Evolutionary conservation across 78 protist genomes (phyloP).

Genomic region (Dictyostelium discoideum): DNA sequence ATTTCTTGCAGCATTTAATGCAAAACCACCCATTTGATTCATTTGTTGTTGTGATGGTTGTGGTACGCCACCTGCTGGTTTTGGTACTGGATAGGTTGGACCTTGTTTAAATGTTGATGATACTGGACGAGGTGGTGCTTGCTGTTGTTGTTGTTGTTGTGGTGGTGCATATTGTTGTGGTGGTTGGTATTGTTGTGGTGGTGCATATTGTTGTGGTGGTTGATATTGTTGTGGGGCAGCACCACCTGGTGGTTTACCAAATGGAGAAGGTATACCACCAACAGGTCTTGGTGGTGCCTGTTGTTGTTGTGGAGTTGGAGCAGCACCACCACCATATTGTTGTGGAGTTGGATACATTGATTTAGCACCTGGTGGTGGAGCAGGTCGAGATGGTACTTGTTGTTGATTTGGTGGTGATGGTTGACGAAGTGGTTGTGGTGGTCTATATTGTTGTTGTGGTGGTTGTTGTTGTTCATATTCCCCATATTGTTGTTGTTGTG

Average conservation of each 20-base stretch:
- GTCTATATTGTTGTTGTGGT: constrained; percentile 35
- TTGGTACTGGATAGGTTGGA: not conserved
- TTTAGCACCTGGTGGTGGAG: constrained; percentile 1
- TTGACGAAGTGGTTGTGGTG: constrained; percentile 29
- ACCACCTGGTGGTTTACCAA: not conserved
- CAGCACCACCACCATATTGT: not conserved
- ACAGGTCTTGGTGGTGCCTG: not conserved
- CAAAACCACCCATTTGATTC: constrained; percentile 7
- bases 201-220: not conserved
- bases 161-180: constrained; percentile 14
- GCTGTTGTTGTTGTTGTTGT: constrained; percentile 12
- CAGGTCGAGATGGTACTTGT: constrained; percentile 16
- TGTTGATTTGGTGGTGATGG: not conserved
- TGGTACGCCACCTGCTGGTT: not conserved
- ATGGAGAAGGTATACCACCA: not conserved
- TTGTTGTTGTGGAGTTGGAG: not conserved
- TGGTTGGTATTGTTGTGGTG: not conserved
- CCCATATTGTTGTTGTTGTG: not conserved
- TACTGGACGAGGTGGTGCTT: not conserved
- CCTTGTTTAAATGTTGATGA: constrained; percentile 4
- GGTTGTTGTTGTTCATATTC: constrained; percentile 15
- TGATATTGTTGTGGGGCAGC: not conserved
- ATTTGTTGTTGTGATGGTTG: constrained; percentile 19
- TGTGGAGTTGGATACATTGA: not conserved
- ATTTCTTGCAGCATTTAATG: constrained; percentile 21